A percentile compares a stretch with the other conserved stretches of the same genome.
Conservation (phyloP, 768 basidiomycete species). For the Leccinum obscurum region DNA sequence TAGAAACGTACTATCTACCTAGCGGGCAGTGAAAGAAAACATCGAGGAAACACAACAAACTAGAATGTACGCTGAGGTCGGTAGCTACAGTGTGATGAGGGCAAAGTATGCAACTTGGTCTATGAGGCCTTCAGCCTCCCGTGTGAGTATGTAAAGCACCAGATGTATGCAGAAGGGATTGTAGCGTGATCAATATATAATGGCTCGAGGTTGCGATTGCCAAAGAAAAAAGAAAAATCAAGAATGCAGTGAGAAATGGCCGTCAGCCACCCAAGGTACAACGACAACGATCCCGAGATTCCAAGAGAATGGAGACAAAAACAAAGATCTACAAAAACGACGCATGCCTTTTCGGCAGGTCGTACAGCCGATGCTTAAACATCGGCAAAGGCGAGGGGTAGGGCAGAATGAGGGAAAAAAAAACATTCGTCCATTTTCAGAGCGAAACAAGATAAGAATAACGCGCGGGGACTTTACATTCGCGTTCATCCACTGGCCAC, state of each 20-base stretch:
- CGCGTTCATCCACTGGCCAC: conserved; percentile 15
- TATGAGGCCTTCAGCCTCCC: conserved; percentile 36
- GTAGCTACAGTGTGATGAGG: conserved; percentile 17
- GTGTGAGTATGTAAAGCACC: conserved; percentile 30
- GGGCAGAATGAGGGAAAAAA: conserved; percentile 15
- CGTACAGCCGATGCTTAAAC: conserved; percentile 26
- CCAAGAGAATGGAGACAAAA: conserved; percentile 14
- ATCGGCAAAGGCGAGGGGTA: conserved; percentile 23
- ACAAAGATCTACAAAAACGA: conserved; percentile 9
- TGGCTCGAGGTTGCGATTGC: conserved; percentile 3
- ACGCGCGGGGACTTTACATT: conserved; percentile 4
- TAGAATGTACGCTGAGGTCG: conserved; percentile 22
- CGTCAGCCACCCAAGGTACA: conserved; percentile 31
- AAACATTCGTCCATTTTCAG: conserved; percentile 14
- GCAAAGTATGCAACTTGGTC: conserved; percentile 24
- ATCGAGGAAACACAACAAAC: conserved; percentile 21
- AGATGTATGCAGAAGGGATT: conserved; percentile 16
- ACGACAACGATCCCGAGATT: conserved; percentile 17
- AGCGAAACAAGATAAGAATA: conserved; percentile 10
- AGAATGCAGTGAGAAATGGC: conserved; percentile 21
- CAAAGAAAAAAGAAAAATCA: conserved; percentile 9
- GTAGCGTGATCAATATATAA: conserved; percentile 13
- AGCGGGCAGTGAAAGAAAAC: conserved; percentile 7
- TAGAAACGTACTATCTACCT: conserved; percentile 17
- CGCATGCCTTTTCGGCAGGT: conserved; percentile 9